phyloP scores from a whole-genome alignment of 106 monocot genomes.

The Dactylorhiza incarnata region DNA sequence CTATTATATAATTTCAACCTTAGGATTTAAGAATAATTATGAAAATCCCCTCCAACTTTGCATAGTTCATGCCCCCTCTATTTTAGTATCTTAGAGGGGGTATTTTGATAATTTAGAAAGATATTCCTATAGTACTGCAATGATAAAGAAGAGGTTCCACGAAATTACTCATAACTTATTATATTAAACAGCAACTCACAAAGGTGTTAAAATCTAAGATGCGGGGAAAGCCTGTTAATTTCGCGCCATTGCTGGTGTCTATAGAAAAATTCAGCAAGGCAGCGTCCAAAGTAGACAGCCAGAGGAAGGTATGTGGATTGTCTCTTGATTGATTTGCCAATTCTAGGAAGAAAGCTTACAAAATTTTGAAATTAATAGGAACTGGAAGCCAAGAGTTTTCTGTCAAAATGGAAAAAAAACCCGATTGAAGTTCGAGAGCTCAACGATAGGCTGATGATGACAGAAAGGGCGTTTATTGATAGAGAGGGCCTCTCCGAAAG shows the following conservation, averaged over 20 bases:
- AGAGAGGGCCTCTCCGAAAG: constrained; percentile 44
- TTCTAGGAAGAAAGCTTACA: neutral
- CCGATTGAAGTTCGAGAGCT: constrained; percentile 39
- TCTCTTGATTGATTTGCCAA: neutral
- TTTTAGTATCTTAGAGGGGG: no score
- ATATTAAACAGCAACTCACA: constrained; percentile 25
- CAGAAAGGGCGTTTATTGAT: constrained; percentile 68
- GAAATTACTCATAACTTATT: neutral
- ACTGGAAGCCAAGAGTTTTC: constrained; percentile 25
- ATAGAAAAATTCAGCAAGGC: constrained; percentile 43
- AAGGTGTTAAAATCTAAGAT: constrained; percentile 32
- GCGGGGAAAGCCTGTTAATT: constrained; percentile 28
- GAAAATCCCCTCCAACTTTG: no score
- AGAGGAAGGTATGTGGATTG: constrained; percentile 36
- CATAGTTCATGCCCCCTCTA: no score
- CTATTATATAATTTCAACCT: no score
- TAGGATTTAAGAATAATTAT: no score
- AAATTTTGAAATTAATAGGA: constrained; percentile 21
- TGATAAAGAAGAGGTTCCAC: no score
- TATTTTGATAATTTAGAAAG: no score
- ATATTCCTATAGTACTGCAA: no score
- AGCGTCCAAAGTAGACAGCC: constrained; percentile 31
- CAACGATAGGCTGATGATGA: constrained; percentile 72
- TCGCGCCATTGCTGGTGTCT: constrained; percentile 42
- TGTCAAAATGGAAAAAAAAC: constrained; percentile 30